Base-by-base conservation (phyloP, 345 rosid species). In the Aquilaria sinensis region DNA sequence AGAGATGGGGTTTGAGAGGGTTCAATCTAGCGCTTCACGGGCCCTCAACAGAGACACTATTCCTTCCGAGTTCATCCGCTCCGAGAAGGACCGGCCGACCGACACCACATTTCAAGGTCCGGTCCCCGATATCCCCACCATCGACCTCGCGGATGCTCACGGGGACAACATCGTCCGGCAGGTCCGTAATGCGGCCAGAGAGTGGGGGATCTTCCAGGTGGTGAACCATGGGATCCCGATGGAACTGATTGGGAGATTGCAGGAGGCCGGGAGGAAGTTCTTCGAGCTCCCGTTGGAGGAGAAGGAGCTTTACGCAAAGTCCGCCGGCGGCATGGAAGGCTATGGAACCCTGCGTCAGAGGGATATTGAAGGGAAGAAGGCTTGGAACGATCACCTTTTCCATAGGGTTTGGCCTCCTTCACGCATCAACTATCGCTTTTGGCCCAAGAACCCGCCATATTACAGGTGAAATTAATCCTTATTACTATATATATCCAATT, bases 321-420 rank as follows among this genome's bases (percentile, higher is more conserved):
- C 74, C 0, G 47, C 86, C 0, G 67, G 69, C 14, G 54, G 63
- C 2, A 16, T 79, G 1, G 94, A 90, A 76, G 97, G 97, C 0
- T 88, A 91, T n/a, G 97, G 96, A 4, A 78, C 71, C 9, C 77
- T 72, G 56, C 63, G 84, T 11, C 86, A 75, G 60, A 83, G 79
- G 64, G 85, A 84, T 29, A 48, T 70, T 10, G 58, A 84, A 5
- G 90, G 79, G 2, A 90, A 80, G 60, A 86, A 86, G 67, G 72
- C 75, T 3, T 90, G 98, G 98, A 87, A 75, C 0, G 97, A 90
- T 72, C 92, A 90, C 65, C 83, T 90, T 57, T 93, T 93, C 52
- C 96, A 93, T 66, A 74, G 48, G 65, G 76, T 93, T 47, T 93
- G 88, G 94, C 98, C 98, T 33, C 89, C 87, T 51, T 61, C 79